Evolutionary conservation across 2,329 filamentous ascomycete genomes (phyloP).

Genomic region (Beauveria varroae): DNA sequence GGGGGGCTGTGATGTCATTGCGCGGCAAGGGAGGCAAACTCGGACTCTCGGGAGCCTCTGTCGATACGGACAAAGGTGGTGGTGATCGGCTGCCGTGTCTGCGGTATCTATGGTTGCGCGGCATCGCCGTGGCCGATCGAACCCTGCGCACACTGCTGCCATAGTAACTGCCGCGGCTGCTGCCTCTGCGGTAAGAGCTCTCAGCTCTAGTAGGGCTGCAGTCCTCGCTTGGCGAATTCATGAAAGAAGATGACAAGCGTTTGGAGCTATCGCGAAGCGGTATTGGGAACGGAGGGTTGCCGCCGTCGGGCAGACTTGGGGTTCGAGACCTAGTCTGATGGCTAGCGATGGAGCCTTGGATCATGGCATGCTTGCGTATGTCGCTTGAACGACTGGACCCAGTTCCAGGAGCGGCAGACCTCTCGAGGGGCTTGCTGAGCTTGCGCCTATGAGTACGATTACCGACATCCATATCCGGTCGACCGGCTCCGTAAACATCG

Average conservation of each 20-base stretch:
- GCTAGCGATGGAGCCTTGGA: slow-evolving; percentile 67
- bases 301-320: slow-evolving; percentile 53
- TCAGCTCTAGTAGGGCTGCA: slow-evolving; percentile 64
- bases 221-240: slow-evolving; percentile 62
- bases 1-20: slow-evolving; percentile 62
- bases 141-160: slow-evolving; percentile 69
- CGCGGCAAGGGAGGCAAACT: slow-evolving; percentile 63
- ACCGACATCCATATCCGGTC: slow-evolving; percentile 25
- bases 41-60: slow-evolving; percentile 62
- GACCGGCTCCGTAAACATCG: slow-evolving; percentile 38
- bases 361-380: slow-evolving; percentile 73
- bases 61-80: slow-evolving; percentile 59
- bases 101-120: slow-evolving; percentile 43
- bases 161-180: slow-evolving; percentile 41
- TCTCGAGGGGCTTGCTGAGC: slow-evolving; percentile 29
- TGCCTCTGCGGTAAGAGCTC: slow-evolving; percentile 48
- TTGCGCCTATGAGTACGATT: slow-evolving; percentile 20
- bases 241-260: slow-evolving; percentile 51
- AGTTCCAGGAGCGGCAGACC: slow-evolving; percentile 26
- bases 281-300: slow-evolving; percentile 81
- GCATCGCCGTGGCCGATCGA: slow-evolving; percentile 71
- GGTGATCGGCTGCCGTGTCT: slow-evolving; percentile 52
- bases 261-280: slow-evolving; percentile 79
- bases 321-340: slow-evolving; percentile 59
- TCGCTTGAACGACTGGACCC: slow-evolving; percentile 44